Percentiles rank a stretch among this genome's conserved stretches.
phyloP scores from a whole-genome alignment of 768 basidiomycete genomes.

The Termitomyces bulborhizus region DNA sequence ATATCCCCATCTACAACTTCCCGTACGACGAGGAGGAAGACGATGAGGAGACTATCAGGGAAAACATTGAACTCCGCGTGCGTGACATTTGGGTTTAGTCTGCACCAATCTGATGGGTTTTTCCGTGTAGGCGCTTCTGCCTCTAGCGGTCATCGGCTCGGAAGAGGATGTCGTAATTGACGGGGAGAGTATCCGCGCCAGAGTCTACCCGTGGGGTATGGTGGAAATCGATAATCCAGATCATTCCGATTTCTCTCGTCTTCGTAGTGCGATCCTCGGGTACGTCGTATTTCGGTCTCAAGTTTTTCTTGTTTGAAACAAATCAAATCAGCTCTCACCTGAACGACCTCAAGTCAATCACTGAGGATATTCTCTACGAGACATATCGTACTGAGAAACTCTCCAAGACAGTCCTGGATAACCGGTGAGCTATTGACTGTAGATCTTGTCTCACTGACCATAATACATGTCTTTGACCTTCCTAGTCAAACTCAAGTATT shows the following conservation, averaged over 20 bases:
- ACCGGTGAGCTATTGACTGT: conserved; percentile 32
- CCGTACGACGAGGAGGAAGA: conserved; percentile 93
- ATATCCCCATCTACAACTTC: conserved; percentile 91
- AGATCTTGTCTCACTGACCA: background rate
- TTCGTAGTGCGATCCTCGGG: conserved; percentile 74
- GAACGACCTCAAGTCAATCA: conserved; percentile 78
- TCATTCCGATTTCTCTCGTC: conserved; percentile 80
- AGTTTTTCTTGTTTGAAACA: conserved; percentile 12
- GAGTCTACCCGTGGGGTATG: conserved; percentile 89
- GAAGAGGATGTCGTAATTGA: conserved; percentile 82
- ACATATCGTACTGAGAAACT: conserved; percentile 89
- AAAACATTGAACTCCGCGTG: conserved; percentile 84
- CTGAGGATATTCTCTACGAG: conserved; percentile 81
- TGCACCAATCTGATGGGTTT: background rate
- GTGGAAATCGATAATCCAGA: conserved; percentile 90
- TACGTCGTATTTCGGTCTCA: conserved; percentile 21
- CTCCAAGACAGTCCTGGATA: conserved; percentile 58
- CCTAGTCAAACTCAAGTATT: conserved; percentile 61
- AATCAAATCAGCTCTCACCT: conserved; percentile 58
- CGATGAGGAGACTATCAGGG: conserved; percentile 85
- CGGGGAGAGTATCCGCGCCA: conserved; percentile 71
- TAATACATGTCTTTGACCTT: background rate
- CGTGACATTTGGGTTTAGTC: conserved; percentile 12
- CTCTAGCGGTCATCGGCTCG: conserved; percentile 85
- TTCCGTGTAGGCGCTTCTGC: conserved; percentile 49